Percentiles rank a stretch among this genome's conserved stretches.
phyloP scores from a whole-genome alignment of 139 green algal genomes.

The Picochlorum sp. region DNA sequence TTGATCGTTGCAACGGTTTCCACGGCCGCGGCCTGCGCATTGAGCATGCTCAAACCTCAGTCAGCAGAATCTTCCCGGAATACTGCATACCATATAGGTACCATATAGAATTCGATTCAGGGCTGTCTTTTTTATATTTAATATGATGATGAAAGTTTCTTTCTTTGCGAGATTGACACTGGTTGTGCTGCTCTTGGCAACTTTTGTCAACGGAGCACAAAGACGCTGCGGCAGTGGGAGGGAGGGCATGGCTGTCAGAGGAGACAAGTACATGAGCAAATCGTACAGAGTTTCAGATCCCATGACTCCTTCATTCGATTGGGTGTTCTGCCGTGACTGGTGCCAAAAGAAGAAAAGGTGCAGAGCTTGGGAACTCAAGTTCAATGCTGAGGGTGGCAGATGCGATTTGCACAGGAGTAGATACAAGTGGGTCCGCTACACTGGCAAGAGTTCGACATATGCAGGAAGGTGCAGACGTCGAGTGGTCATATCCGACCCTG shows the following conservation, averaged over 20 bases:
- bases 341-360: neutral
- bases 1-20: no score
- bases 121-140: no score
- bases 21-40: no score
- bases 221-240: neutral
- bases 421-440: neutral
- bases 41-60: no score
- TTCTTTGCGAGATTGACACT: neutral
- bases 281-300: neutral
- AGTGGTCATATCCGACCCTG: no score
- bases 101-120: no score
- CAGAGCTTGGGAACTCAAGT: neutral
- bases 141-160: conserved; percentile 1
- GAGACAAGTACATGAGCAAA: conserved; percentile 3
- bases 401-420: neutral
- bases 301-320: neutral
- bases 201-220: neutral
- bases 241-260: neutral
- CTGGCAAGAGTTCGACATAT: neutral
- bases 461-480: neutral
- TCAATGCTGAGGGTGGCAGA: neutral
- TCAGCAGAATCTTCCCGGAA: no score
- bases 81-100: no score
- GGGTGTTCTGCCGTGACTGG: neutral
- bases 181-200: neutral